These are phyloP conservation scores for Pugionium cornutum DNA, from an alignment of 345 rosid genomes.

Conservation along the genomic window DNA sequence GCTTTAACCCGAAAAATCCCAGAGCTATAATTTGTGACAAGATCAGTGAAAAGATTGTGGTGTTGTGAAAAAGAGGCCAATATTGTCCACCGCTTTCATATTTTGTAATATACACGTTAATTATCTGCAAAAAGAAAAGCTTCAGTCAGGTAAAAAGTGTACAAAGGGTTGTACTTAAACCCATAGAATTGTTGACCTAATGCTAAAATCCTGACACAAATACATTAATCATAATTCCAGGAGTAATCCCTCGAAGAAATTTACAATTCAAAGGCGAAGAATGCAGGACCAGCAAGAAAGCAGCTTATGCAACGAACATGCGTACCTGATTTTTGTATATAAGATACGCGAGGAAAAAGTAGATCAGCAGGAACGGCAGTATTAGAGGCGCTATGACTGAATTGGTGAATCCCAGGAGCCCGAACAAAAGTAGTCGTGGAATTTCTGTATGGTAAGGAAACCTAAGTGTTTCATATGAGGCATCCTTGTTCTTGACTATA, in stretches of 20 bases:
- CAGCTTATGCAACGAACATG: neutral
- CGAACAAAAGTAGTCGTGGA: constrained; percentile 77
- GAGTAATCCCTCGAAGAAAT: neutral
- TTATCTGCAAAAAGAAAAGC: constrained; percentile 49
- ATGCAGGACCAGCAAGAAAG: neutral
- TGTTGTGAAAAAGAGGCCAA: constrained; percentile 87
- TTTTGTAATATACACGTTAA: constrained; percentile 67
- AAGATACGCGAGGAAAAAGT: constrained; percentile 70
- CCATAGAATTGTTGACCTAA: no score
- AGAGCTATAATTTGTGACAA: constrained; percentile 81
- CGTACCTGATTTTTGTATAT: constrained; percentile 66
- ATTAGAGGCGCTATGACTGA: constrained; percentile 84
- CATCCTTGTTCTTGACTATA: constrained; percentile 50
- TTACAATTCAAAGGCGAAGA: neutral
- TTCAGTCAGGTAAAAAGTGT: no score
- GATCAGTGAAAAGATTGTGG: constrained; percentile 79
- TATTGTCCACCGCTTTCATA: constrained; percentile 83
- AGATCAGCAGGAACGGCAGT: constrained; percentile 70
- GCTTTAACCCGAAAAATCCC: constrained; percentile 79
- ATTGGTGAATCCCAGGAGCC: constrained; percentile 84
- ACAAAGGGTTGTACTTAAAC: no score
- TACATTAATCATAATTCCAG: neutral
- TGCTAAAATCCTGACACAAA: no score
- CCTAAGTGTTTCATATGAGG: constrained; percentile 40
- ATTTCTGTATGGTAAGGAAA: constrained; percentile 91